These are phyloP conservation scores for Ascochyta clinopodiicola DNA, from an alignment of 2,329 filamentous ascomycete species.

Conservation along the genomic window DNA sequence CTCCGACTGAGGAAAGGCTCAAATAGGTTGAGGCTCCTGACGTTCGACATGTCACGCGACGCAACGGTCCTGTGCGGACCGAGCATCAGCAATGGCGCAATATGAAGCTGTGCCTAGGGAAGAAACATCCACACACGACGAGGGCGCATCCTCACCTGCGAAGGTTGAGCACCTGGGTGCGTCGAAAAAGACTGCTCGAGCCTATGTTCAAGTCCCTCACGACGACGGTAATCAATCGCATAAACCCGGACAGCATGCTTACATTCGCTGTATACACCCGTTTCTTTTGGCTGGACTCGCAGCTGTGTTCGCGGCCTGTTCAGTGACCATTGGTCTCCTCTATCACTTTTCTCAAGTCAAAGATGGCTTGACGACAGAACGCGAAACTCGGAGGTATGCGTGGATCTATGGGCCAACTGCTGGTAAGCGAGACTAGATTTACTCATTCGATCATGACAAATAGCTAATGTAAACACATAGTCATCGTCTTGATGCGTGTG, in stretches of 20 bases:
- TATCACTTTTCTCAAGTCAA: slow-evolving; percentile 1
- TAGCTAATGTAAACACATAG: not conserved
- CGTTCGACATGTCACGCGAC: not conserved
- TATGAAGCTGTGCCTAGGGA: not conserved
- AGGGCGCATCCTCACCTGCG: not conserved
- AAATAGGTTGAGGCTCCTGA: no score
- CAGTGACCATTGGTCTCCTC: not conserved
- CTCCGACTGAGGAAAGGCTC: no score
- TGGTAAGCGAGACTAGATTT: not conserved
- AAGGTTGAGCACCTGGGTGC: not conserved
- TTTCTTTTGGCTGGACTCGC: not conserved
- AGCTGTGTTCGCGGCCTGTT: not conserved
- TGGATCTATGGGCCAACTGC: slow-evolving; percentile 5
- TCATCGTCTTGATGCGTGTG: not conserved
- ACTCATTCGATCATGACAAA: no score
- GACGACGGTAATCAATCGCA: not conserved
- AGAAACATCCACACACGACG: not conserved
- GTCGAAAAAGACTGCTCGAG: not conserved
- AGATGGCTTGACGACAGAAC: not conserved
- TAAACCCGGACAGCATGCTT: not conserved
- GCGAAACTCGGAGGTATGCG: not conserved
- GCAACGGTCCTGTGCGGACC: not conserved
- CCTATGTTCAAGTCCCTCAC: not conserved
- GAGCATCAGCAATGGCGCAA: not conserved
- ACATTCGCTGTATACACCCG: not conserved